Evolutionary conservation across 2,329 filamentous ascomycete genomes (phyloP).

Genomic region (Aspergillus nomiae): DNA sequence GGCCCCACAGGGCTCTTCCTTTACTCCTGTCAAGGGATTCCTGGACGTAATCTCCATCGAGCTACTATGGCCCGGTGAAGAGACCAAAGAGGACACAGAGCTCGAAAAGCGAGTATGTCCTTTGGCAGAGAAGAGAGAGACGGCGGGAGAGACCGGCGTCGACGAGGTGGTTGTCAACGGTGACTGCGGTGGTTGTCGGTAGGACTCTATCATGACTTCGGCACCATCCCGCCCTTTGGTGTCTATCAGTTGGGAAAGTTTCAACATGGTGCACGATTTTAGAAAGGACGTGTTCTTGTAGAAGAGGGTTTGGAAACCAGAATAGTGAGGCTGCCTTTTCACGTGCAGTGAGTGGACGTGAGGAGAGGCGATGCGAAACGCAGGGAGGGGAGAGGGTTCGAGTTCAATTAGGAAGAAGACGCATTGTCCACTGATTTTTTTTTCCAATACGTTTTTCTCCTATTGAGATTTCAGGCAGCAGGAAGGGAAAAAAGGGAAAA

Average conservation of each 20-base stretch:
- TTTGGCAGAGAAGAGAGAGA: constrained; percentile 43
- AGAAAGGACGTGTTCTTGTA: constrained; percentile 8
- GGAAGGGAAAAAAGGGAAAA: neutral
- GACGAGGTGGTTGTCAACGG: constrained; percentile 38
- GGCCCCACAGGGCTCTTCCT: constrained; percentile 76
- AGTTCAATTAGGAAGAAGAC: constrained; percentile 13
- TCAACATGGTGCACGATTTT: constrained; percentile 32
- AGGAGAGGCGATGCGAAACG: constrained; percentile 15
- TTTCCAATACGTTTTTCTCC: neutral
- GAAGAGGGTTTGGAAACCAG: constrained; percentile 7
- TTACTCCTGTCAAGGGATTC: constrained; percentile 74
- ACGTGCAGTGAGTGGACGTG: constrained; percentile 19
- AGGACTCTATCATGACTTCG: constrained; percentile 26
- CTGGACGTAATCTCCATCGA: constrained; percentile 59
- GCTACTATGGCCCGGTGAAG: constrained; percentile 56
- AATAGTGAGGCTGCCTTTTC: constrained; percentile 21
- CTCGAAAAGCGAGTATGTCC: constrained; percentile 54
- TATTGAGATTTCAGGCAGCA: neutral
- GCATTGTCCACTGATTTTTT: constrained; percentile 13
- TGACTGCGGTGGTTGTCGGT: constrained; percentile 30
- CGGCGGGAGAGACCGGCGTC: constrained; percentile 41
- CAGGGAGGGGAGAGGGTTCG: constrained; percentile 8
- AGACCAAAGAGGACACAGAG: constrained; percentile 74
- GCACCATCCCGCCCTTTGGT: constrained; percentile 33
- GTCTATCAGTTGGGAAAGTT: constrained; percentile 38